phyloP scores from a whole-genome alignment of 169 alveolate genomes.

The Eimeria sp. region DNA sequence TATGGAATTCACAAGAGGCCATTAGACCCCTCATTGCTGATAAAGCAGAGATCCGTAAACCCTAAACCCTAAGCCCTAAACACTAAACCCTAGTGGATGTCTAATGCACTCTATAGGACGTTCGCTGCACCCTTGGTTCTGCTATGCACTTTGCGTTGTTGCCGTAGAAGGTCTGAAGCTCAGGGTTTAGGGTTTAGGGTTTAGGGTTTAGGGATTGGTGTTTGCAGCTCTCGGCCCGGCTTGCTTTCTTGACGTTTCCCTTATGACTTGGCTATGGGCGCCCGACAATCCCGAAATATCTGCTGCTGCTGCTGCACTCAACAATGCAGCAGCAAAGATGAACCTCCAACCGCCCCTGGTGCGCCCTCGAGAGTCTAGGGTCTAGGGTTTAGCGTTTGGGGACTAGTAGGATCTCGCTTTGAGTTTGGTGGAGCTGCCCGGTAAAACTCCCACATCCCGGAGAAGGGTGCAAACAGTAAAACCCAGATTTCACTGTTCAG shows the following conservation, averaged over 20 bases:
- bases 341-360: background rate
- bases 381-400: background rate
- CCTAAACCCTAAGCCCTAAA: constrained; percentile 44
- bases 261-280: constrained; percentile 34
- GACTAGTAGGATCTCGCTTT: background rate
- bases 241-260: constrained; percentile 24
- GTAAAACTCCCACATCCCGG: background rate
- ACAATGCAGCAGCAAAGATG: constrained; percentile 24
- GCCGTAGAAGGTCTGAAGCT: background rate
- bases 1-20: constrained; percentile 30
- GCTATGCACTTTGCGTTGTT: background rate
- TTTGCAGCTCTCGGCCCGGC: constrained; percentile 26
- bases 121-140: background rate
- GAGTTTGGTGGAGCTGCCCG: background rate
- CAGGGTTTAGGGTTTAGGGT: constrained; percentile 25
- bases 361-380: constrained; percentile 4
- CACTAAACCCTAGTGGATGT: background rate
- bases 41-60: constrained; percentile 2
- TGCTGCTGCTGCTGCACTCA: constrained; percentile 3
- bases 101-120: background rate
- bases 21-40: constrained; percentile 31
- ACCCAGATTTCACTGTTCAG: background rate
- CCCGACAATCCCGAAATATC: constrained; percentile 43
- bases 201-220: constrained; percentile 18
- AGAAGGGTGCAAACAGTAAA: background rate